Base-by-base conservation (phyloP, 352 stramenopile genomes). In the Thraustotheca clavata region DNA sequence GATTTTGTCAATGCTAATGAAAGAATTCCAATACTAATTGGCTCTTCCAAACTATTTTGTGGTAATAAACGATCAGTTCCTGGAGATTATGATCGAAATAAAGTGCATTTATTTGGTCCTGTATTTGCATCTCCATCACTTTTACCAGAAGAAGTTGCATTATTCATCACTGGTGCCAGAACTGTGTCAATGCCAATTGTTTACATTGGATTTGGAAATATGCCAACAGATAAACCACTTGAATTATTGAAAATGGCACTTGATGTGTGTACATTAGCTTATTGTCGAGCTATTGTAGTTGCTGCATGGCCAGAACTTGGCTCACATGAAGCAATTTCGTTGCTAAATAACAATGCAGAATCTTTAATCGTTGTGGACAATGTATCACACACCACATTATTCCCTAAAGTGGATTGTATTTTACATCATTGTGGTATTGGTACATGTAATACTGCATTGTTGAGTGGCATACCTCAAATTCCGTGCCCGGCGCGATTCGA, bases 181-280 rank as follows among this genome's bases (percentile, higher is more conserved):
- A 49, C 3, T 4, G 29, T 24, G 7, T 29, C 6, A 1, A 46
- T 31, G 8, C 57, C 57, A 2, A 32, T 65, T 27, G 57, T 65
- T 33, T 65, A 65, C 57, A 16, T 65, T 11, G 57, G 57, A 14
- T 54, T 65, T 65, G 57, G 57, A n/a, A 65, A 46, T 34, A 65
- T 65, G 38, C 57, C 57, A 12, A 65, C 57, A 7, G 26, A 36
- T 27, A 22, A 65, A 20, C 57, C 57, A 16, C 24, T 52, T 1
- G 35, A 7, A 22, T 33, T 65, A 2, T 11, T 65, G 1, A 31
- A 54, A 11, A 31, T 65, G 2, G 38, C 26, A 0, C 11, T 65
- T 24, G 33, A 65, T 14, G 57, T 65, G n/a, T 65, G 38, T 32
- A 11, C 52, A 22, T 9, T 14, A 7, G 57, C 27, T 14, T 27